Evolutionary conservation across 179 eudicot genomes (phyloP).

Genomic region (Carnegiea gigantea): DNA sequence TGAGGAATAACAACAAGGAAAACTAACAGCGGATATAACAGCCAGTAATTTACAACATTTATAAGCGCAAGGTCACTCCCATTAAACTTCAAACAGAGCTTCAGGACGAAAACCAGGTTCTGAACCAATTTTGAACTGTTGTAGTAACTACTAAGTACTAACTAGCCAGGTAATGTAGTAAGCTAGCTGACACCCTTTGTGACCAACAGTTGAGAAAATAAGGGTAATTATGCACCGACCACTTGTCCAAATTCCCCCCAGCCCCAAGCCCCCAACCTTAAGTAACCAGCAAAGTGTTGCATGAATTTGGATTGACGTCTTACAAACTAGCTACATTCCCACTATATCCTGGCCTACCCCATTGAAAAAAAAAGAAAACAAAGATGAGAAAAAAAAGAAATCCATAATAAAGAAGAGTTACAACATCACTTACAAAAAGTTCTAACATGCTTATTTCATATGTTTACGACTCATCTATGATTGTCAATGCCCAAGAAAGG

Average conservation of each 20-base stretch:
- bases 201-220: neutral
- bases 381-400: neutral
- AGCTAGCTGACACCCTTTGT: neutral
- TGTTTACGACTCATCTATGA: neutral
- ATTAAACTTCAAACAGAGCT: neutral
- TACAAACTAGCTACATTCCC: neutral
- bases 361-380: neutral
- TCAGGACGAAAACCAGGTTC: neutral
- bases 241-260: neutral
- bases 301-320: neutral
- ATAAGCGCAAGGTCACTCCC: slow-evolving; percentile 10
- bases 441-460: neutral
- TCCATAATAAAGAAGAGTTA: neutral
- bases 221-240: neutral
- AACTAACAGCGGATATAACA: neutral
- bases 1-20: neutral
- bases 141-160: neutral
- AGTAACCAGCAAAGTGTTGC: neutral
- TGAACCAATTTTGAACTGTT: neutral
- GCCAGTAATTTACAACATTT: neutral
- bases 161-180: neutral
- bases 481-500: neutral
- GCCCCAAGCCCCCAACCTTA: neutral
- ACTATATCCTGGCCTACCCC: neutral
- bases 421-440: neutral